Base-by-base conservation (phyloP, 1,139 yeast genomes). In the Nadsonia starkeyi-henricii region DNA sequence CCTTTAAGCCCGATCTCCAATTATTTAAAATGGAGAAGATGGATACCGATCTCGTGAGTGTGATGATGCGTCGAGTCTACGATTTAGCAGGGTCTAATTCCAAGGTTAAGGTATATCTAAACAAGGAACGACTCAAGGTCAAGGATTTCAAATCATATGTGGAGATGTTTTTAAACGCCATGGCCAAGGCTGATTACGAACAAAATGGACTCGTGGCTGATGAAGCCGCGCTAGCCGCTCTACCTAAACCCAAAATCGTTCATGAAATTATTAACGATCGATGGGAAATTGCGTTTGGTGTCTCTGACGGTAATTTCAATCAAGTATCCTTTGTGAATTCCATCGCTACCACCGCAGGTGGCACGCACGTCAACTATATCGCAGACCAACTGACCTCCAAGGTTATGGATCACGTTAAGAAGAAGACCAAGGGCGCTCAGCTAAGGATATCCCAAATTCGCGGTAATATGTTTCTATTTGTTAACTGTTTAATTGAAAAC, bases 311-410 rank as follows among this genome's bases (percentile, higher is more conserved):
- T 3, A 69, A 75, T 2, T 93, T 93, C 66, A 85, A 86, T 57
- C 98, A 93, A 63, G 94, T 93, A 43, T 88, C 97, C 46, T 93
- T 93, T 68, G 98, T 91, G 21, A 93, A 93, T 62, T 88, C 96
- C 2, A 93, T 93, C 61, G 98, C 98, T 0, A 93, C 99, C 0
- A 91, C 98, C 0, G 71, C 89, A 1, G 99, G 98, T 52, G 99
- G 99, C 56, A 85, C 98, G 0, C 99, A 93, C 64, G 94, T 89
- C 42, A 86, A 82, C 57, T 80, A 82, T 62, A 75, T 89, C 44
- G 73, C 93, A 3, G 96, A 91, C 63, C 88, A 89, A 66, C 76
- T 93, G 50, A 82, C 85, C 26, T 76, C 73, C 51, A 86, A 85
- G 62, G 82, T 86, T 41, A 69, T 80, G 30, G 85, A 85, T 20